Evolutionary conservation across 768 basidiomycete genomes (phyloP).

Genomic region (Trametes villosa): DNA sequence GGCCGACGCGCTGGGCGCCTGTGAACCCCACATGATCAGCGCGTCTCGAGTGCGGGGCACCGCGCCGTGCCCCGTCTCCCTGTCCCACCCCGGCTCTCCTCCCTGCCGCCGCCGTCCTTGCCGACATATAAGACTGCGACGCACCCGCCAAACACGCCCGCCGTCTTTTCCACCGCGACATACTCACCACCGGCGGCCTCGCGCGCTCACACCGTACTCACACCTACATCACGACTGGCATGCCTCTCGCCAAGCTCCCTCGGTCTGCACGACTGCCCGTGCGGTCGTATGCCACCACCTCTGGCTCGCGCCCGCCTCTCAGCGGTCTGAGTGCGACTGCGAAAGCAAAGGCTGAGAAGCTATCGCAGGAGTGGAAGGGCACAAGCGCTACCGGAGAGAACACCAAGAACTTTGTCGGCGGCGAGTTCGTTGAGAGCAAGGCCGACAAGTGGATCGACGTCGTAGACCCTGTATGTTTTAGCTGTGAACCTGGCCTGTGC

Average conservation of each 20-base stretch:
- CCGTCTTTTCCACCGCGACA: not conserved
- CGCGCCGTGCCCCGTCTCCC: slow-evolving; percentile 8
- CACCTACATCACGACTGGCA: not conserved
- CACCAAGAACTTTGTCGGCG: slow-evolving; percentile 92
- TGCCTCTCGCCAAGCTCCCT: slow-evolving; percentile 23
- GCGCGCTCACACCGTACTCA: not conserved
- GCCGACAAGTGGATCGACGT: slow-evolving; percentile 83
- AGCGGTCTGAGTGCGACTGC: slow-evolving; percentile 58
- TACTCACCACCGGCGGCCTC: not conserved
- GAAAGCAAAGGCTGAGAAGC: slow-evolving; percentile 63
- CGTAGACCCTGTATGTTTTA: slow-evolving; percentile 75
- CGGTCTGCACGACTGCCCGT: slow-evolving; percentile 19
- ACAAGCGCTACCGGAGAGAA: slow-evolving; percentile 83
- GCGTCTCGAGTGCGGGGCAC: slow-evolving; percentile 13
- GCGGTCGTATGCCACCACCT: slow-evolving; percentile 32
- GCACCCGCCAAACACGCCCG: not conserved
- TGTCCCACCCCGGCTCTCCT: not conserved
- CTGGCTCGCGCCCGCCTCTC: slow-evolving; percentile 35
- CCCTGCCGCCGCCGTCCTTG: slow-evolving; percentile 1
- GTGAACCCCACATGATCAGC: slow-evolving; percentile 23
- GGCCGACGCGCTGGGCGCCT: slow-evolving; percentile 13
- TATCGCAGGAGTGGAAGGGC: slow-evolving; percentile 83
- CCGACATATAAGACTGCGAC: slow-evolving; percentile 4
- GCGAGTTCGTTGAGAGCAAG: slow-evolving; percentile 86
- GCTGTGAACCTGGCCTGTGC: not conserved